phyloP scores from a whole-genome alignment of 495 filamentous ascomycete species.

The Pyrenopolyporus hunteri region DNA sequence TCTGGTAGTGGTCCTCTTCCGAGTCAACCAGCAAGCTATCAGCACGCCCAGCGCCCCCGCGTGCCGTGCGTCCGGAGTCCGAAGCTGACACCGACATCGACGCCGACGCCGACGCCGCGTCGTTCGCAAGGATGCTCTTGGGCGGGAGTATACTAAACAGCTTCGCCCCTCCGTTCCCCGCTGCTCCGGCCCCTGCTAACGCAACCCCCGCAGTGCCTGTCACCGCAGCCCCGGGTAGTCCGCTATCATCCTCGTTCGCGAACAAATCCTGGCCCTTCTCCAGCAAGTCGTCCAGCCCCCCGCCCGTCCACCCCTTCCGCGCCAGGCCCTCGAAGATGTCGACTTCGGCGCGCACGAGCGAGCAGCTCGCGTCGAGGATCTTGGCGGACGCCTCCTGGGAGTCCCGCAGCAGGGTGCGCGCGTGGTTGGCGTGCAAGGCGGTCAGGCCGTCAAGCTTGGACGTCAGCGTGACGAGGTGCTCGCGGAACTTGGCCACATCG shows the following conservation, averaged over 20 bases:
- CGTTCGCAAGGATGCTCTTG: slow-evolving; percentile 58
- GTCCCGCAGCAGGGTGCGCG: slow-evolving; percentile 59
- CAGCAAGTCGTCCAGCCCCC: slow-evolving; percentile 65
- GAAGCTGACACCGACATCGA: slow-evolving; percentile 40
- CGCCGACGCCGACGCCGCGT: slow-evolving; percentile 44
- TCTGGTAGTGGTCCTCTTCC: slow-evolving; percentile 54
- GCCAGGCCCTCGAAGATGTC: slow-evolving; percentile 70
- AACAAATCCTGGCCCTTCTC: slow-evolving; percentile 67
- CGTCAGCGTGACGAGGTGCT: slow-evolving; percentile 64
- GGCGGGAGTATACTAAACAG: slow-evolving; percentile 65
- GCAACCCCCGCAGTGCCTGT: background rate
- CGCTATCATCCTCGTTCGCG: slow-evolving; percentile 52
- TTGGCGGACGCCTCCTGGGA: slow-evolving; percentile 62
- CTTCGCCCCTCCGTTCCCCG: slow-evolving; percentile 49
- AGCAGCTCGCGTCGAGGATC: slow-evolving; percentile 66
- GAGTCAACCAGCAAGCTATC: slow-evolving; percentile 56
- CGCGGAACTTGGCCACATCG: slow-evolving; percentile 58
- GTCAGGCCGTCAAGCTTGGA: slow-evolving; percentile 66
- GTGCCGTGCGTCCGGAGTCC: slow-evolving; percentile 37
- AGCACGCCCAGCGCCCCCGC: slow-evolving; percentile 33
- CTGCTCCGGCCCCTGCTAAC: slow-evolving; percentile 24
- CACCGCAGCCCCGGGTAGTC: slow-evolving; percentile 34
- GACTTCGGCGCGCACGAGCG: slow-evolving; percentile 66
- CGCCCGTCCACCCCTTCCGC: slow-evolving; percentile 68
- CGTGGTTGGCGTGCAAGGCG: slow-evolving; percentile 61